A percentile compares a stretch with the other conserved stretches of the same genome.
Evolutionary conservation across 768 basidiomycete genomes (phyloP).

Genomic region (Mycena kentingensis): DNA sequence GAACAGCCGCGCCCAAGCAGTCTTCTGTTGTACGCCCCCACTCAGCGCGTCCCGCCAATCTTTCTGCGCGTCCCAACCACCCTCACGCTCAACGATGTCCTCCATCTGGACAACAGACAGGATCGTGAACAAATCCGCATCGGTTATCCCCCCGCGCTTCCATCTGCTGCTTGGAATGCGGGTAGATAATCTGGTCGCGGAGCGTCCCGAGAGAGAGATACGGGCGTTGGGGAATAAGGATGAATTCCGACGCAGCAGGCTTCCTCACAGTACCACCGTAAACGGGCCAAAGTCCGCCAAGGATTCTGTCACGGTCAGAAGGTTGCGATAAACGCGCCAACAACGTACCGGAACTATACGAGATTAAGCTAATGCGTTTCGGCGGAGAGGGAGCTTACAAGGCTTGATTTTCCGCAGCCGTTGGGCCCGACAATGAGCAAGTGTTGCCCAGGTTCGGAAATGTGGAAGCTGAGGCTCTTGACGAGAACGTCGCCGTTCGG

Average conservation of each 20-base stretch:
- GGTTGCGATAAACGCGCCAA: too few relatives aligned
- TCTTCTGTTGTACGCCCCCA: slow-evolving; percentile 95
- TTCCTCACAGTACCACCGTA: slow-evolving; percentile 81
- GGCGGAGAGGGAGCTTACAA: too few relatives aligned
- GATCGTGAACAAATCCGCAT: slow-evolving; percentile 71
- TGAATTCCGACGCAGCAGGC: slow-evolving; percentile 85
- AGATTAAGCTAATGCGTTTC: too few relatives aligned
- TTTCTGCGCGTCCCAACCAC: slow-evolving; percentile 88
- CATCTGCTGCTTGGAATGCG: slow-evolving; percentile 84
- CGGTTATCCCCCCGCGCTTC: slow-evolving; percentile 70
- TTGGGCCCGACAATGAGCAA: slow-evolving; percentile 94
- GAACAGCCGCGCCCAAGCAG: slow-evolving; percentile 95
- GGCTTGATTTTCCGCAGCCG: slow-evolving; percentile 86
- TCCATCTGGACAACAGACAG: slow-evolving; percentile 84
- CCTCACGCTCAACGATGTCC: slow-evolving; percentile 85
- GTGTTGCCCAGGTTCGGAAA: slow-evolving; percentile 86
- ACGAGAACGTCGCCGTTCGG: slow-evolving; percentile 95
- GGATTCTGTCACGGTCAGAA: slow-evolving; percentile 42
- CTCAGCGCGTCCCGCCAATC: slow-evolving; percentile 95
- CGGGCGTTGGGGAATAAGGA: slow-evolving; percentile 93
- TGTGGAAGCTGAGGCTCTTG: slow-evolving; percentile 80
- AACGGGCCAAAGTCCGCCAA: slow-evolving; percentile 81
- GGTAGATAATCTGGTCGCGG: slow-evolving; percentile 96
- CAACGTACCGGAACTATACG: slow-evolving; percentile 74
- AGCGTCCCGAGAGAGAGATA: slow-evolving; percentile 94